These are phyloP conservation scores for Harringtonia aguacate DNA, from an alignment of 2,329 filamentous ascomycete genomes.

Conservation along the genomic window DNA sequence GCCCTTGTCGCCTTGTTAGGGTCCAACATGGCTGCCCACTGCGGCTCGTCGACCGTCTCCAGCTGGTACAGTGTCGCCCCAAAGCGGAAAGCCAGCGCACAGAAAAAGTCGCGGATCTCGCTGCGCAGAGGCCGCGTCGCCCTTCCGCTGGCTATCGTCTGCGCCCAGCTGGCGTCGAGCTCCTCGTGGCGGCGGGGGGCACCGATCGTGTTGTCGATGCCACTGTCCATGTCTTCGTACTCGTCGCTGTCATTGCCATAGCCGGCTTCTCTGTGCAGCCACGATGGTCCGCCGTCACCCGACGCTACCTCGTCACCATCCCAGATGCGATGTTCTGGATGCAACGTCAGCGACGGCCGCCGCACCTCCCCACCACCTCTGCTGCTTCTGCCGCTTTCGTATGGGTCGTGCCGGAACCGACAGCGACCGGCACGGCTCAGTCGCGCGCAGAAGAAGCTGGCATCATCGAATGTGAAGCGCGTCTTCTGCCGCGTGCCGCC, in stretches of 20 bases:
- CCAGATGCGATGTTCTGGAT: slow-evolving; percentile 20
- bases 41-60: slow-evolving; percentile 1
- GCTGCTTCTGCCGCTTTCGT: slow-evolving; percentile 12
- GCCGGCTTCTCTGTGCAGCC: not conserved
- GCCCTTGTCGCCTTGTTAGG: not conserved
- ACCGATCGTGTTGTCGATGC: slow-evolving; percentile 10
- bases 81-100: slow-evolving; percentile 16
- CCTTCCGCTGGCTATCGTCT: slow-evolving; percentile 5
- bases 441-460: slow-evolving; percentile 19
- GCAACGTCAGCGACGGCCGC: slow-evolving; percentile 16
- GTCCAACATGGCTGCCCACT: not conserved
- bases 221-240: not conserved
- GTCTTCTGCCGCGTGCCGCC: slow-evolving; percentile 8
- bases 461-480: slow-evolving; percentile 19
- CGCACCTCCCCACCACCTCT: slow-evolving; percentile 16
- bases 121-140: slow-evolving; percentile 1
- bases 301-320: not conserved
- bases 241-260: not conserved
- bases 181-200: slow-evolving; percentile 8
- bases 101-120: slow-evolving; percentile 16
- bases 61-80: slow-evolving; percentile 16
- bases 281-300: not conserved
- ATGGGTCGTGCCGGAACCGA: slow-evolving; percentile 5
- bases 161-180: slow-evolving; percentile 10
- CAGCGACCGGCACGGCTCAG: slow-evolving; percentile 12